These are phyloP conservation scores for Calophaca sinica DNA, from an alignment of 306 rosid species.

Conservation along the genomic window DNA sequence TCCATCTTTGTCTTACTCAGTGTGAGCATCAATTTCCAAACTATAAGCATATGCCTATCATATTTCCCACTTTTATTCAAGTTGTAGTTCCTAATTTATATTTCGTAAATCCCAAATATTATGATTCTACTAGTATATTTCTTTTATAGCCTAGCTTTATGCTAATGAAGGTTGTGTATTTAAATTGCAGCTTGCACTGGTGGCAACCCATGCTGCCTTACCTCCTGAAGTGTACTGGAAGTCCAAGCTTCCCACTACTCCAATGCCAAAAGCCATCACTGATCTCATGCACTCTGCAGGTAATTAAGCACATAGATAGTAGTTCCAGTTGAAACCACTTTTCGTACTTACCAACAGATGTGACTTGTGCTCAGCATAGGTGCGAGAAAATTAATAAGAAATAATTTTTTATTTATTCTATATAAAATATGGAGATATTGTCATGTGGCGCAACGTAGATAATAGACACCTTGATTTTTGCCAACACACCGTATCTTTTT, in stretches of 20 bases:
- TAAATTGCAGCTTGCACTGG: conserved; percentile 55
- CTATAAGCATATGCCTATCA: background rate
- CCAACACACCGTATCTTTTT: too few species aligned
- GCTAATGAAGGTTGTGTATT: background rate
- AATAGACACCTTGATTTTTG: too few species aligned
- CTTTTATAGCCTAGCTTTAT: background rate
- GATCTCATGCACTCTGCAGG: conserved; percentile 67
- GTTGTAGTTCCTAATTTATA: too few species aligned
- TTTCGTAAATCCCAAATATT: too few species aligned
- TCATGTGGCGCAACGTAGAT: too few species aligned
- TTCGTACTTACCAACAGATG: too few species aligned
- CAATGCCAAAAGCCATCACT: conserved; percentile 49
- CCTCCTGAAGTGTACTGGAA: conserved; percentile 72
- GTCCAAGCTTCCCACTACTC: conserved; percentile 65
- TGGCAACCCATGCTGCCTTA: conserved; percentile 61
- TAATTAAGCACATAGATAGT: conserved; percentile 37
- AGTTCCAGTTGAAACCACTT: too few species aligned
- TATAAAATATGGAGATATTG: too few species aligned
- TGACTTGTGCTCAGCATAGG: too few species aligned
- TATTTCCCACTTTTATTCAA: background rate
- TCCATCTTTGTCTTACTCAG: conserved; percentile 49
- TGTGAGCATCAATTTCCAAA: conserved; percentile 48
- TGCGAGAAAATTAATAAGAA: too few species aligned
- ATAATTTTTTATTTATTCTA: too few species aligned
- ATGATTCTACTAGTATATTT: too few species aligned